Conservation (phyloP, 2,329 filamentous ascomycete genomes). For the Claviceps sp. region DNA sequence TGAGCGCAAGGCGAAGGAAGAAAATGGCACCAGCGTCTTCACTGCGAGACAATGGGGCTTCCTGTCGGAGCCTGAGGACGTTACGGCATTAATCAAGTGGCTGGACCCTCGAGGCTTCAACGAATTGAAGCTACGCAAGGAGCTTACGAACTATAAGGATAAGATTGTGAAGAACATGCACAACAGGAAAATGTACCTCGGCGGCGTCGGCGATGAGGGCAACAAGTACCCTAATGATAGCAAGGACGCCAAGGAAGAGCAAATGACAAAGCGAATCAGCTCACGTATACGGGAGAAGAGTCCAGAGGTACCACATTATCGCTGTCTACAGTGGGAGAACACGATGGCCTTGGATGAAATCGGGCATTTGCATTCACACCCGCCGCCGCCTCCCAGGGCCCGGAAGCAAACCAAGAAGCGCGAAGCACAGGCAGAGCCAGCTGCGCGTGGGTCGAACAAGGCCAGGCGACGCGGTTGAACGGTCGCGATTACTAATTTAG, state of each 20-base stretch:
- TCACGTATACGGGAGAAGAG: conserved; percentile 32
- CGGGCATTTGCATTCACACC: conserved; percentile 43
- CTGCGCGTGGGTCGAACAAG: conserved; percentile 17
- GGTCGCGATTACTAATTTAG: too few species aligned
- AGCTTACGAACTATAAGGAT: conserved; percentile 63
- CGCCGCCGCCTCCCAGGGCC: conserved; percentile 35
- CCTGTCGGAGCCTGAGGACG: conserved; percentile 64
- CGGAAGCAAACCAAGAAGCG: conserved; percentile 40
- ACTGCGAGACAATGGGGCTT: conserved; percentile 82
- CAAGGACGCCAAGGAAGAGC: conserved; percentile 25
- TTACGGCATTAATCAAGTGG: conserved; percentile 76
- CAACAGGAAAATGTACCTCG: conserved; percentile 57
- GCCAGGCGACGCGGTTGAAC: conserved; percentile 14
- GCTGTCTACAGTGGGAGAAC: conserved; percentile 43
- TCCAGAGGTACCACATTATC: conserved; percentile 31
- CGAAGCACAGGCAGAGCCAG: conserved; percentile 24
- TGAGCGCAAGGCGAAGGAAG: conserved; percentile 74
- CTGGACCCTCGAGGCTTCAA: conserved; percentile 77
- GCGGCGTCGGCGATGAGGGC: conserved; percentile 23
- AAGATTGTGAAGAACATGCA: conserved; percentile 70
- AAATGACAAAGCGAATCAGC: conserved; percentile 28
- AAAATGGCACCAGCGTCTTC: conserved; percentile 66
- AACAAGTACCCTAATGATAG: conserved; percentile 22
- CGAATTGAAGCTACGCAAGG: conserved; percentile 78
- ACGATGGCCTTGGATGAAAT: conserved; percentile 42